Conservation (phyloP, 2,329 filamentous ascomycete species). For the Aspergillus puulaauensis region DNA sequence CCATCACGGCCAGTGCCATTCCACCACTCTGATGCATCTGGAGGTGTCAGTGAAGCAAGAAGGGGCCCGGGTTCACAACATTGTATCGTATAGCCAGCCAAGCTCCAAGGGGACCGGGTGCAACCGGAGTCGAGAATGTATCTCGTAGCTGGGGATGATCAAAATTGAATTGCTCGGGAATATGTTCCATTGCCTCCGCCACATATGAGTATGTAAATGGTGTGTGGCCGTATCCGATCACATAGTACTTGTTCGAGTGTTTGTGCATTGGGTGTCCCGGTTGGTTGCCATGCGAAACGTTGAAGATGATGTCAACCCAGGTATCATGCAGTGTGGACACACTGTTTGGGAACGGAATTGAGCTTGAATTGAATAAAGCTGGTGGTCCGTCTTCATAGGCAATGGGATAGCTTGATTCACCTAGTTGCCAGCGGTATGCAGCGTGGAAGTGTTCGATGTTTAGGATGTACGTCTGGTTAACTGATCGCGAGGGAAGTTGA, state of each 20-base stretch:
- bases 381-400: conserved; percentile 24
- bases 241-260: conserved; percentile 62
- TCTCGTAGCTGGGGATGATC: conserved; percentile 57
- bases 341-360: conserved; percentile 23
- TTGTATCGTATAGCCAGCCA: conserved; percentile 51
- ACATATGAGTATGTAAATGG: conserved; percentile 54
- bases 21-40: conserved; percentile 51
- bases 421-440: conserved; percentile 27
- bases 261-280: conserved; percentile 65
- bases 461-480: conserved; percentile 41
- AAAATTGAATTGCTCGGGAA: conserved; percentile 58
- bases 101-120: conserved; percentile 25
- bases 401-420: conserved; percentile 24
- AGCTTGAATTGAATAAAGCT: conserved; percentile 26
- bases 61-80: conserved; percentile 49
- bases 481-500: conserved; percentile 40
- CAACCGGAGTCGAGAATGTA: conserved; percentile 41
- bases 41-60: conserved; percentile 54
- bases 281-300: conserved; percentile 41
- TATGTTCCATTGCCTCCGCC: conserved; percentile 51
- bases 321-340: conserved; percentile 43
- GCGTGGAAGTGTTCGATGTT: conserved; percentile 21
- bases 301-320: conserved; percentile 54
- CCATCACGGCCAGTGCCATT: conserved; percentile 51
- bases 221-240: conserved; percentile 55